Percentiles rank a stretch among this genome's conserved stretches.
phyloP scores from a whole-genome alignment of 2,329 filamentous ascomycete species.

The Venturia effusa region DNA sequence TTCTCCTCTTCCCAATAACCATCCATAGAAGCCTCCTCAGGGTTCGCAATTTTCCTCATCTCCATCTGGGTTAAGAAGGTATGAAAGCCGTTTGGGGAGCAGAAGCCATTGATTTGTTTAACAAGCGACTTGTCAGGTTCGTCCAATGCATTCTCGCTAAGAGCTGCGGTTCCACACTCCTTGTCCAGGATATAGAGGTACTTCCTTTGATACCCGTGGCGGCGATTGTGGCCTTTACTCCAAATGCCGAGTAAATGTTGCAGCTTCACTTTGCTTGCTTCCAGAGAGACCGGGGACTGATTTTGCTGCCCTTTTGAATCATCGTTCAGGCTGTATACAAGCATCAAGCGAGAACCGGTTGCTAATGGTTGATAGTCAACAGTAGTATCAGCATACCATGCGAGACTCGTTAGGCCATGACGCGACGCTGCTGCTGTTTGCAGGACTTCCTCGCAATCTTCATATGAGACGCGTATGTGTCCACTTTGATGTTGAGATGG shows the following conservation, averaged over 20 bases:
- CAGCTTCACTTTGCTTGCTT: not conserved
- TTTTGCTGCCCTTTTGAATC: not conserved
- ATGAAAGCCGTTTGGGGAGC: not conserved
- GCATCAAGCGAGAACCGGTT: not conserved
- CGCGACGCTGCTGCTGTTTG: too few relatives aligned
- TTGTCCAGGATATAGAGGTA: not conserved
- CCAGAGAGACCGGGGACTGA: not conserved
- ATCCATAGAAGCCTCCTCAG: not conserved
- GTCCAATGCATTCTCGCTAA: not conserved
- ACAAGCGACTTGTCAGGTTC: not conserved
- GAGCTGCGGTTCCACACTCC: not conserved
- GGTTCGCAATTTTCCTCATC: not conserved
- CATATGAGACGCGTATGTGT: too few relatives aligned
- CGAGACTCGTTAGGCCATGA: not conserved
- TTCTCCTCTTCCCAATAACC: not conserved
- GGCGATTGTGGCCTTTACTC: not conserved
- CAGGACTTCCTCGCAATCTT: too few relatives aligned
- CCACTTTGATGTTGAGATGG: too few relatives aligned
- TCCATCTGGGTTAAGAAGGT: too few relatives aligned
- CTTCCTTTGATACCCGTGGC: not conserved
- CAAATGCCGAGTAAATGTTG: not conserved
- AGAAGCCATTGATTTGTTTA: not conserved
- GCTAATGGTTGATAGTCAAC: not conserved
- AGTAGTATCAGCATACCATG: not conserved
- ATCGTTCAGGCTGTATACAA: not conserved